Evolutionary conservation across 768 basidiomycete genomes (phyloP).

Genomic region (Termitomyces sp.): DNA sequence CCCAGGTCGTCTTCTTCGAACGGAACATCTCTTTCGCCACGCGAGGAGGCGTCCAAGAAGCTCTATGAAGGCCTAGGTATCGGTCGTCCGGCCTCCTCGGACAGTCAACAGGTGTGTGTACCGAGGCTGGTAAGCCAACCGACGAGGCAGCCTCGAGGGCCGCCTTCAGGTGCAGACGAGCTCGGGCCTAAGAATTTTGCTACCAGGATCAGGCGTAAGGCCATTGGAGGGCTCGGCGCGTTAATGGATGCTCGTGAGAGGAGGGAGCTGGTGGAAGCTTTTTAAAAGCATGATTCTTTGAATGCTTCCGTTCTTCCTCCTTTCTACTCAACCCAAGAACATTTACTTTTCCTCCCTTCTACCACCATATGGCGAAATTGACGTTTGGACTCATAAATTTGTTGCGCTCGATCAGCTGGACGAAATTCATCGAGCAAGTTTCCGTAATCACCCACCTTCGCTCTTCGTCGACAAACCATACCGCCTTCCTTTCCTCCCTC

Average conservation of each 20-base stretch:
- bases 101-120: slow-evolving; percentile 32
- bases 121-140: slow-evolving; percentile 67
- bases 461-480: slow-evolving; percentile 2
- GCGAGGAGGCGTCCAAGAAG: slow-evolving; percentile 84
- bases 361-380: slow-evolving; percentile 6
- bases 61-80: slow-evolving; percentile 87
- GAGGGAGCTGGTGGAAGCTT: slow-evolving; percentile 69
- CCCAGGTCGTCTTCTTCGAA: slow-evolving; percentile 66
- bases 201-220: slow-evolving; percentile 76
- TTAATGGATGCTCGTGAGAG: slow-evolving; percentile 81
- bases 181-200: slow-evolving; percentile 88
- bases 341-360: neutral
- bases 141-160: slow-evolving; percentile 82
- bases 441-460: slow-evolving; percentile 10
- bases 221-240: slow-evolving; percentile 74
- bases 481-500: neutral
- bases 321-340: slow-evolving; percentile 6
- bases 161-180: slow-evolving; percentile 82
- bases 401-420: slow-evolving; percentile 15
- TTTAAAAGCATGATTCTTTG: slow-evolving; percentile 30
- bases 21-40: slow-evolving; percentile 65
- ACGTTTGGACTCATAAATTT: slow-evolving; percentile 9
- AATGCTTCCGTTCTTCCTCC: slow-evolving; percentile 15
- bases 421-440: slow-evolving; percentile 13
- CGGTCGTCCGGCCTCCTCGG: slow-evolving; percentile 56